Conservation (phyloP, 139 green algal species). For the Coelastrella sp. region DNA sequence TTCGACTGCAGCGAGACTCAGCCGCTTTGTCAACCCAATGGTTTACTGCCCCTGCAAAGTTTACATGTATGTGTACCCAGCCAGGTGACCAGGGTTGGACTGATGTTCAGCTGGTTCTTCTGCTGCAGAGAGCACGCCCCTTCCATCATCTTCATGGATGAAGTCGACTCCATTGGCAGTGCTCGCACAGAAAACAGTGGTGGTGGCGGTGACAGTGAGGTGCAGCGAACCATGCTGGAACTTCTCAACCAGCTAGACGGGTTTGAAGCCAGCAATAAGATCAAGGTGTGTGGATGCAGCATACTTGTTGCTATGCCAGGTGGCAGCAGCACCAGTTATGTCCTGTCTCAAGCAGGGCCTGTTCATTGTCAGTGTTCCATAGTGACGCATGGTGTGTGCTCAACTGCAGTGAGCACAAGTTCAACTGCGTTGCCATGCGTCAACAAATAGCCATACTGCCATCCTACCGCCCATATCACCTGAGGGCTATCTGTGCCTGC, state of each 20-base stretch:
- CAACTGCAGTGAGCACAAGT: too few relatives aligned
- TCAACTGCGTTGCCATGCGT: too few relatives aligned
- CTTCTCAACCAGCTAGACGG: slow-evolving; percentile 99
- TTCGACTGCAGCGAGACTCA: not conserved
- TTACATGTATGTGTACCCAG: not conserved
- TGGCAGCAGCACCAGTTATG: not conserved
- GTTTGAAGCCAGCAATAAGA: slow-evolving; percentile 99
- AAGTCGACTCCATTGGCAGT: slow-evolving; percentile 98
- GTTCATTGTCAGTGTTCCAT: too few relatives aligned
- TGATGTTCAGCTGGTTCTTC: not conserved
- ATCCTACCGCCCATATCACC: too few relatives aligned
- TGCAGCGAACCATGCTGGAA: slow-evolving; percentile 99
- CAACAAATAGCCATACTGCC: too few relatives aligned
- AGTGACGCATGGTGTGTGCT: too few relatives aligned
- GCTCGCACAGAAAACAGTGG: slow-evolving; percentile 89
- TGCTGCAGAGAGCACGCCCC: slow-evolving; percentile 92
- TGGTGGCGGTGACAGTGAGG: slow-evolving; percentile 94
- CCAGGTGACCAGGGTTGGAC: not conserved
- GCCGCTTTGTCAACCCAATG: not conserved
- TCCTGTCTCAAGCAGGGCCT: too few relatives aligned
- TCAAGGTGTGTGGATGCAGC: slow-evolving; percentile 82
- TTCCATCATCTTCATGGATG: slow-evolving; percentile 98
- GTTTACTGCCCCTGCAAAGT: not conserved
- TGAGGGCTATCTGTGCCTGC: too few relatives aligned
- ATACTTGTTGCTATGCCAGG: not conserved